Evolutionary conservation across 2,329 filamentous ascomycete species (phyloP).

Genomic region (Emmonsiellopsis sp.): DNA sequence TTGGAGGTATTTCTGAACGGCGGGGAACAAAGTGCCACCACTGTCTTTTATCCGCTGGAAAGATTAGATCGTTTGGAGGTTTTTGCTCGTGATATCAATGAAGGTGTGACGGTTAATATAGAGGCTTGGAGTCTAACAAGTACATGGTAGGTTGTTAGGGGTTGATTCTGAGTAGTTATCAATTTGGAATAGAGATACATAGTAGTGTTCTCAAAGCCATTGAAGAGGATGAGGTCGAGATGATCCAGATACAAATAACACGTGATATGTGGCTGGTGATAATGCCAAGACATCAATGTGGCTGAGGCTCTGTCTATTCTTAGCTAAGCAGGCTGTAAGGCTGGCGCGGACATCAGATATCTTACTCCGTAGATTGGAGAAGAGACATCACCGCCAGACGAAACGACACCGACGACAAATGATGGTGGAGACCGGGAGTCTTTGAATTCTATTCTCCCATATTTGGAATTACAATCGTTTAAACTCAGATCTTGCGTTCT

Average conservation of each 20-base stretch:
- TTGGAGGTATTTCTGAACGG: constrained; percentile 47
- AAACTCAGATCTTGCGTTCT: too few species aligned
- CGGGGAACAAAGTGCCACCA: constrained; percentile 41
- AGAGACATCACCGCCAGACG: too few species aligned
- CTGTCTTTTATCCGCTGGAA: constrained; percentile 41
- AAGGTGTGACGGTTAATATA: constrained; percentile 11
- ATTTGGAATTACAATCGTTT: too few species aligned
- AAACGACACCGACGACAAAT: too few species aligned
- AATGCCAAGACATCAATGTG: neutral
- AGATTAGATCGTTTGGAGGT: constrained; percentile 18
- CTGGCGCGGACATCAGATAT: neutral
- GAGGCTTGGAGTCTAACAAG: constrained; percentile 30
- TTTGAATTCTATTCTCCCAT: too few species aligned
- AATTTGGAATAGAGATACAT: too few species aligned
- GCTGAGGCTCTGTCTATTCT: neutral
- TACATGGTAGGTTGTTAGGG: constrained; percentile 19
- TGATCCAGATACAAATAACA: neutral
- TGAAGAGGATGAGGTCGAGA: neutral
- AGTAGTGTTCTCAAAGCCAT: neutral
- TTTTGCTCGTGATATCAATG: constrained; percentile 7
- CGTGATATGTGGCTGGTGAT: neutral
- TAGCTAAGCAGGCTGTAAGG: neutral
- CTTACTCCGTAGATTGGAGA: neutral
- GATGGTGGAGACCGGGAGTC: too few species aligned
- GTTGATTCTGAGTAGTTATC: too few species aligned